Evolutionary conservation across 1,284 basidiomycete species (phyloP).

Genomic region (Sphaerobolus stellatus): DNA sequence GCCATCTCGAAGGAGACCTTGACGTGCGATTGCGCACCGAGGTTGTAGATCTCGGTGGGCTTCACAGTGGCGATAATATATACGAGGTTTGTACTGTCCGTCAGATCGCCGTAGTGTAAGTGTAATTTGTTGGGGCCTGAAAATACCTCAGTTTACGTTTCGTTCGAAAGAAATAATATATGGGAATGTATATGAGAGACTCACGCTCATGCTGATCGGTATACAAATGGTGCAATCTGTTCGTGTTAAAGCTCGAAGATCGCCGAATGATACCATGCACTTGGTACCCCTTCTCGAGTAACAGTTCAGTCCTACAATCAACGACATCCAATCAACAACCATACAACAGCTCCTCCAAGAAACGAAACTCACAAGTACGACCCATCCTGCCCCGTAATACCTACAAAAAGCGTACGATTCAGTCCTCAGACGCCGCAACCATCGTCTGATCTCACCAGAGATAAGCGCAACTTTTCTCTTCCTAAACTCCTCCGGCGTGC

Average conservation of each 20-base stretch:
- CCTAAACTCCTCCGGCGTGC: conserved; percentile 71
- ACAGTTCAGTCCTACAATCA: conserved; percentile 67
- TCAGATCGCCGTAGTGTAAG: conserved; percentile 87
- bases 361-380: conserved; percentile 70
- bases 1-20: conserved; percentile 98
- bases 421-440: conserved; percentile 7
- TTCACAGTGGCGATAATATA: conserved; percentile 90
- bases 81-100: conserved; percentile 91
- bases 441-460: conserved; percentile 58
- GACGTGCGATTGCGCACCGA: conserved; percentile 94
- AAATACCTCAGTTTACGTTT: no score
- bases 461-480: conserved; percentile 88
- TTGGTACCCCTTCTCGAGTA: conserved; percentile 85
- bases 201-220: conserved; percentile 81
- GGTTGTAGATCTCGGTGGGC: conserved; percentile 92
- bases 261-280: conserved; percentile 93
- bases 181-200: conserved; percentile 25
- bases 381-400: conserved; percentile 91
- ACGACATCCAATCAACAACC: no score
- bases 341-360: not conserved
- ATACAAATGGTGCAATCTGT: conserved; percentile 86
- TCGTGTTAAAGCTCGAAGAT: conserved; percentile 93
- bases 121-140: conserved; percentile 77
- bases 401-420: conserved; percentile 38
- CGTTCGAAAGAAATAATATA: not conserved